Percentiles rank a stretch among this genome's conserved stretches.
Evolutionary conservation across 1,139 yeast species (phyloP).

Genomic region (Yamadazyma membranifaciens): DNA sequence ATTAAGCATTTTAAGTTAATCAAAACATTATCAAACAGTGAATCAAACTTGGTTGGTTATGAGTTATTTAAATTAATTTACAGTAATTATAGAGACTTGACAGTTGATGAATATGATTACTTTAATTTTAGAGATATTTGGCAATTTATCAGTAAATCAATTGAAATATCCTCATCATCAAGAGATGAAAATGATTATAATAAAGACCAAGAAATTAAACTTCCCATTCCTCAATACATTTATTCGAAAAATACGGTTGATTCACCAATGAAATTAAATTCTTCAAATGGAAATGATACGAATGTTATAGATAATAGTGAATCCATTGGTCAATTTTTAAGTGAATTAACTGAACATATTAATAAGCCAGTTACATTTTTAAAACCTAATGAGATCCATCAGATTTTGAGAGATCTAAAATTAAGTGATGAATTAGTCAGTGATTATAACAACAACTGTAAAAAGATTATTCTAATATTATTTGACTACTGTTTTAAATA

Average conservation of each 20-base stretch:
- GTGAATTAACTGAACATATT: conserved; percentile 25
- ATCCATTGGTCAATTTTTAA: conserved; percentile 25
- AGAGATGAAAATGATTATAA: neutral
- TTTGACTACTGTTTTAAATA: conserved; percentile 14
- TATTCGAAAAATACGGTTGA: conserved; percentile 30
- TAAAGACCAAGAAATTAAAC: conserved; percentile 7
- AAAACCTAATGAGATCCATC: conserved; percentile 20
- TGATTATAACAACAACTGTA: conserved; percentile 8
- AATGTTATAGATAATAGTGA: conserved; percentile 17
- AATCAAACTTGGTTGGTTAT: conserved; percentile 29
- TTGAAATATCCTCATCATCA: conserved; percentile 20
- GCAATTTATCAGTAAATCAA: conserved; percentile 34
- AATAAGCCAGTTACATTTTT: conserved; percentile 13
- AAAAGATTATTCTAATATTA: conserved; percentile 11
- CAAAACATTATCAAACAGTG: conserved; percentile 33
- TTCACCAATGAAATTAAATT: conserved; percentile 34
- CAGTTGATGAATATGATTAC: conserved; percentile 31
- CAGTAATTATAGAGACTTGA: conserved; percentile 34
- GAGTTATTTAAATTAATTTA: conserved; percentile 37
- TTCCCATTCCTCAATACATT: conserved; percentile 15
- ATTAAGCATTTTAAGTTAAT: conserved; percentile 38
- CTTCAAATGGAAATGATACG: conserved; percentile 16
- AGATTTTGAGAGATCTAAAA: conserved; percentile 14
- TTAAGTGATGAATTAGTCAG: conserved; percentile 10
- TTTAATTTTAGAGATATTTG: conserved; percentile 35